Base-by-base conservation (phyloP, 2,329 filamentous ascomycete species). In the Sordariomycetes sp. region DNA sequence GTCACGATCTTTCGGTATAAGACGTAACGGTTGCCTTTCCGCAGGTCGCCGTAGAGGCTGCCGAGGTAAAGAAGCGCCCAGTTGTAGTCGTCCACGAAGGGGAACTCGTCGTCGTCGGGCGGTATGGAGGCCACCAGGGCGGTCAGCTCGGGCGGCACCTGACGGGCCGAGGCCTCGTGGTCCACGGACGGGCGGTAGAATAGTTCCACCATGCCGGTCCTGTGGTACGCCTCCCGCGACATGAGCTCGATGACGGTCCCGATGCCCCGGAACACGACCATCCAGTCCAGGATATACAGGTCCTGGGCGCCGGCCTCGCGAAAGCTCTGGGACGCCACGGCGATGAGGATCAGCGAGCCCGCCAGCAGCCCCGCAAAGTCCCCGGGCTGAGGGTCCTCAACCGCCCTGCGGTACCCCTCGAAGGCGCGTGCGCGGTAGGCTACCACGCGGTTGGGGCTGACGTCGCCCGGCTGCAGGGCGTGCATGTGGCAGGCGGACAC, bases 281-380 rank as follows among this genome's bases (percentile, higher is more conserved):
- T 78, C 79, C 80, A 83, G 64, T 82, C 75, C 52, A 82, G 65
- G 34, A 82, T 74, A 62, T 76, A 80, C 2, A 82, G 70, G 1
- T 73, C 71, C 52, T 69, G 71, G 20, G 67, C 66, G 54, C 2
- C 48, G 0, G 69, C 65, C n/a, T 79, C 76, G 3, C 78, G 74
- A 64, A 83, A 82, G 57, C 69, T 70, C 58, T 80, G 71, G 5
- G 77, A 77, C 11, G 78, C 76, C 5, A 82, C 67, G 6, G 74
- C 79, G 28, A 75, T 76, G 60, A 81, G 72, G 18, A 83, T 65
- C 8, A 83, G 70, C 1, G 80, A 81, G 59, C 74, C 74, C 40
- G 74, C 74, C 43, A 82, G 65, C 11, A 83, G 66, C n/a, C 78
- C 79, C 0, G 78, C 74, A 52, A 69, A 80, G 14, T 75, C 75